Base-by-base conservation (phyloP, 2,329 filamentous ascomycete species). In the Ambrosiella beaveri region DNA sequence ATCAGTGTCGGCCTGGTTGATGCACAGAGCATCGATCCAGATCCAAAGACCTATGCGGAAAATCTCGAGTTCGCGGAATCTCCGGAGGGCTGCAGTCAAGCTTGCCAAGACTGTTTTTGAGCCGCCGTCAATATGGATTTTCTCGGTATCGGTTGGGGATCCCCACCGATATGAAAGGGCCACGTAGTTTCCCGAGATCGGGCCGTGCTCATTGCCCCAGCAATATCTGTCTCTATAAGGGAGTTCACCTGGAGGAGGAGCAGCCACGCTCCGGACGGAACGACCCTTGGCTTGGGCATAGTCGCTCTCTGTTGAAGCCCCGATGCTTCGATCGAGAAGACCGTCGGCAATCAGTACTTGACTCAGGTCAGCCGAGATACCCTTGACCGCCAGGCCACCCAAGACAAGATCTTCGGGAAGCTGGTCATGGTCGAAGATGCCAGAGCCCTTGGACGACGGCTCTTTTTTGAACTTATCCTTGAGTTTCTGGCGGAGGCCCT, bases 21-120 rank as follows among this genome's bases (percentile, higher is more conserved):
- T 61, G 59, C 63, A 64, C 8, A 64, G 40, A 3, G 58, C 41
- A 40, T 64, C 63, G n/a, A 63, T 49, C 63, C 59, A 66, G n/a
- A 65, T 57, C 44, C 62, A 61, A 59, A 65, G 59, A 13, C 62
- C 55, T 2, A 62, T 35, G 6, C 62, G 49, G 41, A 60, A 60
- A 7, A 60, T 49, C 7, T 50, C 37, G 6, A 60, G 44, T 49
- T 60, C 59, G n/a, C 59, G 52, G 57, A 61, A 59, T 37, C 54
- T 56, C n/a, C 57, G 52, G 38, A 61, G 35, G 6, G 59, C 58
- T 7, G 51, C 51, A 3, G 56, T 56, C 15, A 60, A 40, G 27
- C 49, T 58, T 11, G 59, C 51, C 11, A 52, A 51, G 7, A 60
- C 50, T 6, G 38, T 54, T 51, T 40, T 38, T 7, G 38, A 36